A percentile compares a stretch with the other conserved stretches of the same genome.
These are phyloP conservation scores for Diplodia corticola DNA, from an alignment of 2,329 filamentous ascomycete species.

Conservation along the genomic window DNA sequence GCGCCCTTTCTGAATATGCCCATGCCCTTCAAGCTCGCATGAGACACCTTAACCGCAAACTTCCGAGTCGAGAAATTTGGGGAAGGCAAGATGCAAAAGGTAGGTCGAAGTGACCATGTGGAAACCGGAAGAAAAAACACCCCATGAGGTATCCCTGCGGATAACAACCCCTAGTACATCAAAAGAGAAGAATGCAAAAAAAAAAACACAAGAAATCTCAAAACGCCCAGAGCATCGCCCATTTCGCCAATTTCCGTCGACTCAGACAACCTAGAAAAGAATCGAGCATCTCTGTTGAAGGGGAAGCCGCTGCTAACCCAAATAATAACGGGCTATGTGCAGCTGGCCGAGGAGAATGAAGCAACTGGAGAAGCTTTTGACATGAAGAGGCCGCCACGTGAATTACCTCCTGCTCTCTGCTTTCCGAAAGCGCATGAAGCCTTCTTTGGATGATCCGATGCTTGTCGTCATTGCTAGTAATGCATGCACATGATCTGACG, in stretches of 20 bases:
- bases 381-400: neutral
- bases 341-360: neutral
- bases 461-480: conserved; percentile 3
- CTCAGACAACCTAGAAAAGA: conserved; percentile 12
- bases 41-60: neutral
- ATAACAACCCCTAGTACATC: conserved; percentile 16
- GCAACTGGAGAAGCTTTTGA: neutral
- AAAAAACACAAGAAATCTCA: neutral
- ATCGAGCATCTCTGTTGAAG: neutral
- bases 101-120: neutral
- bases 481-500: conserved; percentile 6
- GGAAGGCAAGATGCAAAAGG: neutral
- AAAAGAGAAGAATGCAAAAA: neutral
- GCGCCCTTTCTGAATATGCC: neutral
- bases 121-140: neutral
- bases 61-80: neutral
- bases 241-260: conserved; percentile 14
- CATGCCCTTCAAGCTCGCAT: neutral
- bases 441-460: neutral
- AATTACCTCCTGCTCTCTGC: neutral
- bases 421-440: neutral
- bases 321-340: neutral
- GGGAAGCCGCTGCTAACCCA: neutral
- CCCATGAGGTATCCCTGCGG: conserved; percentile 11
- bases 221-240: conserved; percentile 11